phyloP scores from a whole-genome alignment of 345 rosid genomes.

The Boechera retrofracta region DNA sequence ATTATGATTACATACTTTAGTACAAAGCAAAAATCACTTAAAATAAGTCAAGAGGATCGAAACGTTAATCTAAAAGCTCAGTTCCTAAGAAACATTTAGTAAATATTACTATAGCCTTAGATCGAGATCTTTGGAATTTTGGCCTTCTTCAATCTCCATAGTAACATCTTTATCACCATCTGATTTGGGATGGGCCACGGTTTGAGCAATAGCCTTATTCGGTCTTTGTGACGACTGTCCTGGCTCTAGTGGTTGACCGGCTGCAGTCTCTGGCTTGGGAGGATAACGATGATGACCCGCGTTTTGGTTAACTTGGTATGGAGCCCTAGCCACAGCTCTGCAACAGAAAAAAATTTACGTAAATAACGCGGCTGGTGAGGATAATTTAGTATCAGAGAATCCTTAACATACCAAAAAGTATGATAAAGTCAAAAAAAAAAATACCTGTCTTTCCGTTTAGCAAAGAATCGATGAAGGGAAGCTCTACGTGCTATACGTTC shows the following conservation, averaged over 20 bases:
- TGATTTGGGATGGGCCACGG: slow-evolving; percentile 13
- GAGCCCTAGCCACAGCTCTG: slow-evolving; percentile 68
- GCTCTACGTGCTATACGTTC: slow-evolving; percentile 60
- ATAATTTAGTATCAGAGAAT: not conserved
- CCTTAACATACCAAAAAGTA: not conserved
- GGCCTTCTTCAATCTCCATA: slow-evolving; percentile 40
- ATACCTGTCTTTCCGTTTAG: slow-evolving; percentile 80
- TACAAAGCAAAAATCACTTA: slow-evolving; percentile 19
- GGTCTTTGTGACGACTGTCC: slow-evolving; percentile 40
- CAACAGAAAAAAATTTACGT: not conserved
- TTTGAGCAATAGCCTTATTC: slow-evolving; percentile 22
- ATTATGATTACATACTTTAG: slow-evolving; percentile 19
- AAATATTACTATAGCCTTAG: slow-evolving; percentile 54
- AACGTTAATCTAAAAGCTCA: slow-evolving; percentile 16
- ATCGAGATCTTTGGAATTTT: slow-evolving; percentile 54
- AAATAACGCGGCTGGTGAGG: not conserved
- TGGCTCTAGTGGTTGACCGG: slow-evolving; percentile 36
- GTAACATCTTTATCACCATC: slow-evolving; percentile 25
- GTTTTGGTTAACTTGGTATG: slow-evolving; percentile 59
- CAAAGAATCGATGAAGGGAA: slow-evolving; percentile 74
- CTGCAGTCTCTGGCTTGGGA: slow-evolving; percentile 32
- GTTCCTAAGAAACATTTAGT: slow-evolving; percentile 7
- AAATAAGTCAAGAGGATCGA: not conserved
- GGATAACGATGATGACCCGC: slow-evolving; percentile 34
- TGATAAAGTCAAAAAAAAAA: not conserved